These are phyloP conservation scores for Wickerhamiella nectarea DNA, from an alignment of 805 yeast species.

Conservation along the genomic window DNA sequence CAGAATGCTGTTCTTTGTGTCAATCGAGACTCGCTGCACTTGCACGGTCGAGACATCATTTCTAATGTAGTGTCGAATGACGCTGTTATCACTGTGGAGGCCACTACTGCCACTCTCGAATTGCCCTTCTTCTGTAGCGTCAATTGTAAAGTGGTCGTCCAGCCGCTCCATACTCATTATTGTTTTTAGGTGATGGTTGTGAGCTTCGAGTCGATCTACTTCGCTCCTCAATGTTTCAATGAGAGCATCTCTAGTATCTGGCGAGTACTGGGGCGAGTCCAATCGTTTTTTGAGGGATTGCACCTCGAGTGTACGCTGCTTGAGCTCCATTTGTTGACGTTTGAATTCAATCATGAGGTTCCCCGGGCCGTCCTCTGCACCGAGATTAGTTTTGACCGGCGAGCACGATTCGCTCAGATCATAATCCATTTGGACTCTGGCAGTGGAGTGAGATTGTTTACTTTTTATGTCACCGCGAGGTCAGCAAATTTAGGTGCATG, in stretches of 20 bases:
- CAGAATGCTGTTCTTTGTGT: neutral
- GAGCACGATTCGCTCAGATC: neutral
- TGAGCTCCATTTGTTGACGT: slow-evolving; percentile 4
- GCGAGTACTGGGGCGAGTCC: neutral
- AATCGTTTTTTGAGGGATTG: neutral
- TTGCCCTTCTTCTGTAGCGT: neutral
- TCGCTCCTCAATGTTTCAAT: neutral
- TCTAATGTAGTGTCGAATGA: neutral
- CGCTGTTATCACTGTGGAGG: neutral
- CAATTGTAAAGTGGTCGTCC: neutral
- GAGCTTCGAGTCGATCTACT: neutral
- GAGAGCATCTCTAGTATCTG: neutral
- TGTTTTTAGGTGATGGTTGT: neutral
- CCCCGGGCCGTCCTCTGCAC: neutral
- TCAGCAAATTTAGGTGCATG: neutral
- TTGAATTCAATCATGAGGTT: slow-evolving; percentile 2
- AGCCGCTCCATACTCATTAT: neutral
- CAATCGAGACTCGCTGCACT: neutral
- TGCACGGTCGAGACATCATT: neutral
- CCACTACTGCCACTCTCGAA: neutral
- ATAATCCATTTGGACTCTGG: neutral
- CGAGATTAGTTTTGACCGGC: neutral
- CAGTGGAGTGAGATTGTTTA: neutral
- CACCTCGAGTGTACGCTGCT: neutral
- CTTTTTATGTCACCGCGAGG: neutral